Evolutionary conservation across 345 rosid genomes (phyloP), one percentile per base, ranked within the genome.

Genomic region (Rhizophora mangle): DNA sequence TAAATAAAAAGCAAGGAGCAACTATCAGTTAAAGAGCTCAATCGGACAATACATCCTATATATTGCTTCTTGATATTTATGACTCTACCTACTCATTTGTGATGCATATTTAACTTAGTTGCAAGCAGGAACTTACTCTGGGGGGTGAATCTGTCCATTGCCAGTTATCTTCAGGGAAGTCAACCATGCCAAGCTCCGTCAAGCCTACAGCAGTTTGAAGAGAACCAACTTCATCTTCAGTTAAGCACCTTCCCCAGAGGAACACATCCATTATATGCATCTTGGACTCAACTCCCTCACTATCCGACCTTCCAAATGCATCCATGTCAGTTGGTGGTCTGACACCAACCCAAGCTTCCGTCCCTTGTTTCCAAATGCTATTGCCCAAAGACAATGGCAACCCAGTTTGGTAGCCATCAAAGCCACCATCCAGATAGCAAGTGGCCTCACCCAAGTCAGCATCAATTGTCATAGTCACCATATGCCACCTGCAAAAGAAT

Each of bases 211-310:
- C 86, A 73, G 89, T 80, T 82, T 92, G 81, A 82, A 96, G 91
- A 76, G 97, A 76, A 74, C 89, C 83, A 63, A 86, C 82, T 76
- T 96, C 99, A 39, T 96, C 99, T 79, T 96, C 99, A 65, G 86
- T 90, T 80, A 96, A 84, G 82, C 97, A 92, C 80, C 88, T 88
- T 49, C 98, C 99, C 99, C 99, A 96, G 2, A 96, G 82, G 80
- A 96, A 96, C 78, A 90, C 97, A 83, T 96, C 99, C 99, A 96
- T 96, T 70, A 96, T 84, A 81, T 96, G 98, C 98, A 92, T 90
- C 84, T 96, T 96, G 62, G 99, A 87, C 78, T 96, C 99, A 10
- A 82, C 90, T 80, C 98, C 99, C 82, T 96, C 99, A 65, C 99
- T 96, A 82, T 96, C 99, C 36, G 99, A 96, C 82, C 99, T 90